Conservation (phyloP, 768 basidiomycete species). For the Suillus spraguei region DNA sequence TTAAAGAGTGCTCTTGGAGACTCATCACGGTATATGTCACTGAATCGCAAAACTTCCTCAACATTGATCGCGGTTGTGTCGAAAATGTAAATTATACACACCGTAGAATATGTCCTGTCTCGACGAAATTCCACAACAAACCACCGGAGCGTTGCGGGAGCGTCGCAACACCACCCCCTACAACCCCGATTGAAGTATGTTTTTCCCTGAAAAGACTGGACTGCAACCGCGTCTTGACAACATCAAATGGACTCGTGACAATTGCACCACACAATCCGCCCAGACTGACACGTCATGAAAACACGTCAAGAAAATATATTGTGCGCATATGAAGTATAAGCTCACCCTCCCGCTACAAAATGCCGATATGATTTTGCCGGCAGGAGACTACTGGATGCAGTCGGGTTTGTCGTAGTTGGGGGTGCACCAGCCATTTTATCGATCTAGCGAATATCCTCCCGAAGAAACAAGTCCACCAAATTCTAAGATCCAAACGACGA, state of each 20-base stretch:
- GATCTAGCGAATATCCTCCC: not conserved
- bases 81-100: slow-evolving; percentile 29
- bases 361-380: slow-evolving; percentile 85
- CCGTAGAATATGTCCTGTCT: slow-evolving; percentile 91
- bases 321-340: not conserved
- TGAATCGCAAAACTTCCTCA: slow-evolving; percentile 27
- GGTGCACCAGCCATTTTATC: slow-evolving; percentile 24
- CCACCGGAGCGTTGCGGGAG: slow-evolving; percentile 44
- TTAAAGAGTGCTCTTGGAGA: slow-evolving; percentile 90
- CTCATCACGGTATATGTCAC: slow-evolving; percentile 88
- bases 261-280: slow-evolving; percentile 98
- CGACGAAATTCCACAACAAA: slow-evolving; percentile 90
- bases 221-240: slow-evolving; percentile 96
- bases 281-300: slow-evolving; percentile 50
- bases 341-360: slow-evolving; percentile 86
- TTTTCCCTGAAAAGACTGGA: slow-evolving; percentile 76
- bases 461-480: slow-evolving; percentile 1
- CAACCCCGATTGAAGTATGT: slow-evolving; percentile 34
- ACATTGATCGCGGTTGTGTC: no score
- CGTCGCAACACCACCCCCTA: slow-evolving; percentile 35
- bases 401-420: slow-evolving; percentile 29
- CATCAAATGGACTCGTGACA: slow-evolving; percentile 96
- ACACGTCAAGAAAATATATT: slow-evolving; percentile 8
- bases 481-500: slow-evolving; percentile 5
- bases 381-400: slow-evolving; percentile 41